Conservation (phyloP, 208 protist species). For the Tetramitus jugosus region DNA sequence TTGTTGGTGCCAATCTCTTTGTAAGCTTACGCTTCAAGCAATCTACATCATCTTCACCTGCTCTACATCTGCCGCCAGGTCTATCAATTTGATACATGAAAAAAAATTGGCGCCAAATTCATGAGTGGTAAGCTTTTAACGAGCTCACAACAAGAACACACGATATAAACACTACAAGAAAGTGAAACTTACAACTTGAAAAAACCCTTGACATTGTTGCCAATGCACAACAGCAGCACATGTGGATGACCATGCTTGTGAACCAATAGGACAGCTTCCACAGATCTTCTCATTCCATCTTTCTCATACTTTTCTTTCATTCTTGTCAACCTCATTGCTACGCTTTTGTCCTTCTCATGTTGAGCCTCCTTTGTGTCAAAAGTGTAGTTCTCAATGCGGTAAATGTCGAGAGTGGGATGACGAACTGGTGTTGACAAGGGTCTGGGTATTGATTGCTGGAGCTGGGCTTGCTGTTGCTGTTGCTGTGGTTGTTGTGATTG, state of each 20-base stretch:
- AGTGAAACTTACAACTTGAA: constrained; percentile 8
- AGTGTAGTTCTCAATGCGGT: constrained; percentile 2
- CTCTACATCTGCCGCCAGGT: constrained; percentile 6
- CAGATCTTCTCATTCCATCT: constrained; percentile 17
- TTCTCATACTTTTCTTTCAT: constrained; percentile 4
- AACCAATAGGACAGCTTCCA: constrained; percentile 6
- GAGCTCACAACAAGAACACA: too few relatives aligned
- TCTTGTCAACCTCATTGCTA: constrained; percentile 1
- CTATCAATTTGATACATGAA: background rate
- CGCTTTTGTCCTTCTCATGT: constrained; percentile 25
- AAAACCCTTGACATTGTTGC: constrained; percentile 15
- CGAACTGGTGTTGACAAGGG: too few relatives aligned
- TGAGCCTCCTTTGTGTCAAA: constrained; percentile 2
- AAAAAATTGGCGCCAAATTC: too few relatives aligned
- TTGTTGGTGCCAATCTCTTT: constrained; percentile 6
- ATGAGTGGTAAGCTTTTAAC: too few relatives aligned
- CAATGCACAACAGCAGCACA: constrained; percentile 18
- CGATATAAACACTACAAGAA: background rate
- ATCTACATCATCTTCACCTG: constrained; percentile 9
- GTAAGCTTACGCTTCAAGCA: constrained; percentile 22
- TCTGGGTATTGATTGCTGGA: too few relatives aligned
- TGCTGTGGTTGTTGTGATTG: too few relatives aligned
- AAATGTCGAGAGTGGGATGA: background rate
- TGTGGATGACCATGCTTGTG: constrained; percentile 22
- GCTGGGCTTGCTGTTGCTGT: too few relatives aligned